Conservation (phyloP, 163 green algal genomes). For the Botryococcus braunii region DNA sequence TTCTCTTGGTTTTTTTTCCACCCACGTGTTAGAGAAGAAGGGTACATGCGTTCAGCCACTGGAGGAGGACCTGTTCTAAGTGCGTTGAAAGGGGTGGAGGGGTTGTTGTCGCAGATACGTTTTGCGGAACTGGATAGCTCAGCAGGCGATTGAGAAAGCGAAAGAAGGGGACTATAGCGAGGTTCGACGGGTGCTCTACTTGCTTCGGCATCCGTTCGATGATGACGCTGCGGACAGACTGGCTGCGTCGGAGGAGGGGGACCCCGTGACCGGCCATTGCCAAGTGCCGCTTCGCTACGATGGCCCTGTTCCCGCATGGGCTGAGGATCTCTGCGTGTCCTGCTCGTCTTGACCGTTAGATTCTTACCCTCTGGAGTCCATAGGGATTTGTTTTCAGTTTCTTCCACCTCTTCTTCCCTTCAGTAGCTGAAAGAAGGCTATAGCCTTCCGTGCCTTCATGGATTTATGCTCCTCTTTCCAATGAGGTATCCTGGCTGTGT, state of each 20-base stretch:
- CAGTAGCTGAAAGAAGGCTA: too few relatives aligned
- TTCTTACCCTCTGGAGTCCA: too few relatives aligned
- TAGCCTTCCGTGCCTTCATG: too few relatives aligned
- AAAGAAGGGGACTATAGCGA: slow-evolving; percentile 41
- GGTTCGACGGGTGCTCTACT: slow-evolving; percentile 14
- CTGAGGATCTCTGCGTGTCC: slow-evolving; percentile 12
- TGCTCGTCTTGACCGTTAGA: slow-evolving; percentile 21
- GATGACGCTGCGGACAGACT: slow-evolving; percentile 12
- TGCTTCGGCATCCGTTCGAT: slow-evolving; percentile 27
- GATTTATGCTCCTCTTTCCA: too few relatives aligned
- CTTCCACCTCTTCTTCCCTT: too few relatives aligned
- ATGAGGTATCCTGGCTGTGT: too few relatives aligned
- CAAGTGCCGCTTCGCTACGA: slow-evolving; percentile 8
- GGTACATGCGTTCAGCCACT: too few relatives aligned
- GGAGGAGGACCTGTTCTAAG: too few relatives aligned
- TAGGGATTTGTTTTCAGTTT: too few relatives aligned
- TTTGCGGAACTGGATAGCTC: slow-evolving; percentile 55
- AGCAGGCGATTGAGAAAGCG: slow-evolving; percentile 46
- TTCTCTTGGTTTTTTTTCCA: too few relatives aligned
- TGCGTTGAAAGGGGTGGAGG: too few relatives aligned
- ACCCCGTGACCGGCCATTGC: not conserved
- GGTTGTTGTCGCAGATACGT: slow-evolving; percentile 30
- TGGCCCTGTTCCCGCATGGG: slow-evolving; percentile 11
- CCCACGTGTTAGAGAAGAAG: too few relatives aligned
- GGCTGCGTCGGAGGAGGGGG: not conserved